Percentiles rank a stretch among this genome's conserved stretches.
These are phyloP conservation scores for Corylus americana DNA, from an alignment of 306 rosid species.

Conservation along the genomic window DNA sequence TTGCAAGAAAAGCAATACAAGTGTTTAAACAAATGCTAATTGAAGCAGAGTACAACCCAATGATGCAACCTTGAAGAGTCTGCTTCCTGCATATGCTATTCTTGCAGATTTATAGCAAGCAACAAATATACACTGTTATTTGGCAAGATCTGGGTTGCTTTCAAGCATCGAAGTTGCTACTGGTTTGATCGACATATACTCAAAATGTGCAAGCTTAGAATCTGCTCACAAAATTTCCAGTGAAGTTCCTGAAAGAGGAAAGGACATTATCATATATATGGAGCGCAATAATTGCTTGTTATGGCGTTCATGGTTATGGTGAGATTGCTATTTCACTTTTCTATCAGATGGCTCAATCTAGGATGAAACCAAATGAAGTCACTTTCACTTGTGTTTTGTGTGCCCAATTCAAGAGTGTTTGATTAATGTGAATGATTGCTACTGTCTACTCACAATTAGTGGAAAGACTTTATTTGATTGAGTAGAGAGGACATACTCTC, in stretches of 20 bases:
- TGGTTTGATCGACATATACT: slow-evolving; percentile 67
- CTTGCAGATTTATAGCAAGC: slow-evolving; percentile 76
- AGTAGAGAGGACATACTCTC: not conserved
- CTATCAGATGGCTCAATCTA: slow-evolving; percentile 71
- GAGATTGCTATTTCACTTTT: slow-evolving; percentile 68
- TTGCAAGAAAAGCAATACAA: slow-evolving; percentile 62
- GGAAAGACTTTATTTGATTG: not conserved
- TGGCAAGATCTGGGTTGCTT: slow-evolving; percentile 64
- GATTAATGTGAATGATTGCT: not conserved
- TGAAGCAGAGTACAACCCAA: slow-evolving; percentile 54
- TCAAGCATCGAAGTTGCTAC: slow-evolving; percentile 62
- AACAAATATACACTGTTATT: slow-evolving; percentile 65
- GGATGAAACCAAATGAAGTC: slow-evolving; percentile 68
- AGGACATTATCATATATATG: slow-evolving; percentile 60
- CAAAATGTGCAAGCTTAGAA: slow-evolving; percentile 71
- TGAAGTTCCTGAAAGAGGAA: slow-evolving; percentile 45
- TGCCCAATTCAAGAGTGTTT: not conserved
- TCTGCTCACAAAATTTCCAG: slow-evolving; percentile 59
- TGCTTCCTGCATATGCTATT: slow-evolving; percentile 75
- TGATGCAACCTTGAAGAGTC: slow-evolving; percentile 63
- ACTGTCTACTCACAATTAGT: too few relatives aligned
- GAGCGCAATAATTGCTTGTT: slow-evolving; percentile 73
- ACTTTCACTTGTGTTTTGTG: slow-evolving; percentile 65
- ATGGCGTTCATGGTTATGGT: slow-evolving; percentile 80
- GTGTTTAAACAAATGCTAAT: slow-evolving; percentile 66